Evolutionary conservation across 2,329 filamentous ascomycete species (phyloP).

Genomic region (Beauveria asiatica): DNA sequence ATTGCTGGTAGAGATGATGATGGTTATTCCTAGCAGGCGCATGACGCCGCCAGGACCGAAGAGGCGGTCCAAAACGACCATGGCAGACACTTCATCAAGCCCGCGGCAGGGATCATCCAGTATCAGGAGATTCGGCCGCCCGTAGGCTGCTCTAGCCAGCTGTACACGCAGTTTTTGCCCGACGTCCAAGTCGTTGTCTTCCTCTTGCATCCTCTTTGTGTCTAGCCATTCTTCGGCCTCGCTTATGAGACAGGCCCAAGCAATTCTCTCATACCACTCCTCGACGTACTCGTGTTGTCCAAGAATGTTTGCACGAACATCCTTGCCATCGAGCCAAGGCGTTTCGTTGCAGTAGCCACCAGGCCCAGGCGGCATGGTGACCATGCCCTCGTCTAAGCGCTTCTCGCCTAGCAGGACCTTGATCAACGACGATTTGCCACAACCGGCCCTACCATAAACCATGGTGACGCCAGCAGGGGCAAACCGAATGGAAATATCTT

Average conservation of each 20-base stretch:
- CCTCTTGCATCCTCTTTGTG: neutral
- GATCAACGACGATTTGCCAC: neutral
- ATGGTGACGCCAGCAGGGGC: constrained; percentile 17
- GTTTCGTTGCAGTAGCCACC: constrained; percentile 18
- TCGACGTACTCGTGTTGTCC: constrained; percentile 14
- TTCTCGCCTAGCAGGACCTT: neutral
- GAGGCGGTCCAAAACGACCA: neutral
- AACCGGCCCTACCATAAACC: neutral
- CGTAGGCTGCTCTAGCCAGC: neutral
- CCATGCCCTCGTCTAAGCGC: neutral
- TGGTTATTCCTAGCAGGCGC: neutral
- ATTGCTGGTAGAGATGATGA: neutral
- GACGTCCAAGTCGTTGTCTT: neutral
- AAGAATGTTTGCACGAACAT: constrained; percentile 30
- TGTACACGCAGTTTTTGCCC: neutral
- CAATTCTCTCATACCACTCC: neutral
- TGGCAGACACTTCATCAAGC: neutral
- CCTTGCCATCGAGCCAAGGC: constrained; percentile 34
- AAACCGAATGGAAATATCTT: neutral
- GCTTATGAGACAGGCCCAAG: neutral
- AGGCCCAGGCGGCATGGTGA: neutral
- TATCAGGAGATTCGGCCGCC: neutral
- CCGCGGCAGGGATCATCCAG: neutral
- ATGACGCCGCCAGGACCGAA: neutral
- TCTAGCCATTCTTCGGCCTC: neutral